phyloP scores from a whole-genome alignment of 2,329 filamentous ascomycete genomes.

The Xylariaceae sp. region DNA sequence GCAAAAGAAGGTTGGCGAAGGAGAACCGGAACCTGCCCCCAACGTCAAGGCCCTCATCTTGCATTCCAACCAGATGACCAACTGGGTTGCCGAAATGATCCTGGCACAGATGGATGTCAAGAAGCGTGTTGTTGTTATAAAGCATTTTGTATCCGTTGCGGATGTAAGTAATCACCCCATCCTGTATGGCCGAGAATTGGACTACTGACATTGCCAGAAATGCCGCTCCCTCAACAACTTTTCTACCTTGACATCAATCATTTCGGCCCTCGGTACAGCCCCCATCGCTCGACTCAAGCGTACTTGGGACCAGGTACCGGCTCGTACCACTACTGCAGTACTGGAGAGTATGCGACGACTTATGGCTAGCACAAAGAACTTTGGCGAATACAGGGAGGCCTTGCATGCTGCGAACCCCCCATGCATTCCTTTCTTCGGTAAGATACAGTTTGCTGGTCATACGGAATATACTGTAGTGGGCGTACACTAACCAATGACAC shows the following conservation, averaged over 20 bases:
- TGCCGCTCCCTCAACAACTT: constrained; percentile 93
- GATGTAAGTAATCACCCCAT: constrained; percentile 60
- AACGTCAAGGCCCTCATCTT: constrained; percentile 96
- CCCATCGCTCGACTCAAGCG: constrained; percentile 89
- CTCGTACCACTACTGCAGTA: constrained; percentile 64
- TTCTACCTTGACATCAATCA: constrained; percentile 94
- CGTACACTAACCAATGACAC: constrained; percentile 7
- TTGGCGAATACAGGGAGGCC: constrained; percentile 90
- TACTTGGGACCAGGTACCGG: constrained; percentile 91
- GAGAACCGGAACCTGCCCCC: constrained; percentile 76
- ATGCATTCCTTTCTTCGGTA: constrained; percentile 97
- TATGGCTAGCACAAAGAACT: constrained; percentile 98
- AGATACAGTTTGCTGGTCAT: constrained; percentile 23
- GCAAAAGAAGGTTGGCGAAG: constrained; percentile 87
- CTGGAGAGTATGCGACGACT: constrained; percentile 88
- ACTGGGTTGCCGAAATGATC: constrained; percentile 99
- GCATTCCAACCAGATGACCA: constrained; percentile 97
- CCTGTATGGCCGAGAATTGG: constrained; percentile 12
- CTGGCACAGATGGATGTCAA: constrained; percentile 89
- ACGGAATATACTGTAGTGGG: neutral
- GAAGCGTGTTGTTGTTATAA: constrained; percentile 94
- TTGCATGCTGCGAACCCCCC: constrained; percentile 90
- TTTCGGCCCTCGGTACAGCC: constrained; percentile 88
- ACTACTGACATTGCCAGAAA: constrained; percentile 56
- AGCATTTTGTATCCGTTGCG: constrained; percentile 93